Evolutionary conservation across 208 protist species (phyloP).

Genomic region (Lotmaria passim): DNA sequence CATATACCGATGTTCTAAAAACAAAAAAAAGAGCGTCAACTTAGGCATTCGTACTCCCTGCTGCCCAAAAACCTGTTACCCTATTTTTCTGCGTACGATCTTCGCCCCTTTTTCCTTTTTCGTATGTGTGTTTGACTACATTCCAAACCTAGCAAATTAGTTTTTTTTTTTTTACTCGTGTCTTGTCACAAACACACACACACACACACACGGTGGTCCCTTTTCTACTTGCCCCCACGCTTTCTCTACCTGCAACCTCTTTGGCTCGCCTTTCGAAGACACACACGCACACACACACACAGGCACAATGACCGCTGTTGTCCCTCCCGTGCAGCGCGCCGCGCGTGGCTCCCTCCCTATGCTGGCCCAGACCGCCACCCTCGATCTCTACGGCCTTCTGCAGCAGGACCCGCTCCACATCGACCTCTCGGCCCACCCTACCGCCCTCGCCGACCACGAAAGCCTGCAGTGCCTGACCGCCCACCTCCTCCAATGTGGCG

Average conservation of each 20-base stretch:
- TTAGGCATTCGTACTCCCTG: too few species aligned
- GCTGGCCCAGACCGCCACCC: constrained; percentile 20
- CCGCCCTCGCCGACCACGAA: constrained; percentile 29
- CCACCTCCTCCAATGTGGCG: constrained; percentile 40
- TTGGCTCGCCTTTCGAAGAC: background rate
- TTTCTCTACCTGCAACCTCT: too few species aligned
- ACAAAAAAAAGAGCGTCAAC: too few species aligned
- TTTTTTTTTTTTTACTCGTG: too few species aligned
- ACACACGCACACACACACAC: background rate
- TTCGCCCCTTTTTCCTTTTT: too few species aligned
- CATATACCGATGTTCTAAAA: background rate
- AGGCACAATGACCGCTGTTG: constrained; percentile 12
- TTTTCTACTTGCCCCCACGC: too few species aligned
- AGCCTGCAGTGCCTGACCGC: constrained; percentile 36
- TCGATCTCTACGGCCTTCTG: constrained; percentile 26
- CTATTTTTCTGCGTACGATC: too few species aligned
- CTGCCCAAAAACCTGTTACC: too few species aligned
- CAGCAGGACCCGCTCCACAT: constrained; percentile 40
- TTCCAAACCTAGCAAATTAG: too few species aligned
- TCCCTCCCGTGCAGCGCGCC: background rate
- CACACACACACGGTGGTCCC: too few species aligned
- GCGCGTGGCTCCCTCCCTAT: constrained; percentile 5
- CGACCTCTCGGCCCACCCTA: constrained; percentile 34
- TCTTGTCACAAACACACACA: too few species aligned
- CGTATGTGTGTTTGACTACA: too few species aligned